Evolutionary conservation across 495 filamentous ascomycete species (phyloP), one percentile per base, ranked within the genome.

Genomic region (Penicillium odoratum): DNA sequence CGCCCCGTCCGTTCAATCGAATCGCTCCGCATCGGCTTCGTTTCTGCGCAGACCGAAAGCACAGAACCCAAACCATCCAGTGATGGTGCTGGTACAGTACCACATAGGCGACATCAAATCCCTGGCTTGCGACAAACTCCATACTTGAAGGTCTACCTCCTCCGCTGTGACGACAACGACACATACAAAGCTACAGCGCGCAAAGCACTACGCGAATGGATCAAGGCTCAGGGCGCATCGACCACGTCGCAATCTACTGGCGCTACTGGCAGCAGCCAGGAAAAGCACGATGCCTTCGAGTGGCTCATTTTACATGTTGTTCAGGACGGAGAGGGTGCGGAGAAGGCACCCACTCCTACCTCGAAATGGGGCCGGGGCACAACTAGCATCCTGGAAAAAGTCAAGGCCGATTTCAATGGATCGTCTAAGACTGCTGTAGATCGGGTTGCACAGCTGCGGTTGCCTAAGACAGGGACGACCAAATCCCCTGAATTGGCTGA

Each of bases 291-390:
- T 76, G 95, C 95, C 4, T 97, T 89, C 66, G 95, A 98, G 67
- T 98, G 93, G 93, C 79, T 98, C 16, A 92, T 98, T 54, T 63
- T 98, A 10, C 94, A 98, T 69, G 87, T 98, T 51, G 85, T 95
- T 15, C 81, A 94, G 47, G 74, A 79, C 21, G 71, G 73, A 11
- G 73, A 76, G 16, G 70, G 62, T 15, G 85, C 89, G 15, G 90
- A 92, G 61, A 93, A 91, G 15, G 77, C 64, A 8, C 57, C 83
- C 25, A 87, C 90, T 3, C 83, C 90, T 43, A 85, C 85, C 11
- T 86, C 87, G 7, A 85, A 89, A 68, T 96, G 91, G 90, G 87
- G 90, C 28, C 86, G 88, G 28, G 83, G 88, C 4, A 88, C 88
- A 1, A 86, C 82, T 21, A 92, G 91, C 0, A 84, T 98, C 10